Conservation (phyloP, 345 rosid species). For the Rhizophora mangle region DNA sequence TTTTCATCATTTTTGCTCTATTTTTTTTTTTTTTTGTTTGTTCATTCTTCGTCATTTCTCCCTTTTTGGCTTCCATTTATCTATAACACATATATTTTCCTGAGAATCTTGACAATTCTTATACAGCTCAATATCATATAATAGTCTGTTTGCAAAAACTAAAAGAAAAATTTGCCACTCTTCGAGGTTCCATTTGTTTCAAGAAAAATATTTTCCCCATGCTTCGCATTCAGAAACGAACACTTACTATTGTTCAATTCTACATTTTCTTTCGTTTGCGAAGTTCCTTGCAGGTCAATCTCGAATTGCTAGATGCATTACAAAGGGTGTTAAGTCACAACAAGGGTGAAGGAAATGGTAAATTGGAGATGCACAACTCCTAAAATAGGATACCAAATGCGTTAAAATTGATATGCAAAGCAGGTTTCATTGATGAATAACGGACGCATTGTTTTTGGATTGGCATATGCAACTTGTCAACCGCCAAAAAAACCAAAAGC, state of each 20-base stretch:
- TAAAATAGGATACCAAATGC: not conserved
- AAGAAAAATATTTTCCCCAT: too few species aligned
- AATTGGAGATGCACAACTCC: too few species aligned
- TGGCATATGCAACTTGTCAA: not conserved
- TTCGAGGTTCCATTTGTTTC: too few species aligned
- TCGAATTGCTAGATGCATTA: too few species aligned
- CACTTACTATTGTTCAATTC: not conserved
- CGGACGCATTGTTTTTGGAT: conserved; percentile 8
- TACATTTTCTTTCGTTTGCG: not conserved
- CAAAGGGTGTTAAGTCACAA: too few species aligned
- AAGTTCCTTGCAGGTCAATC: not conserved
- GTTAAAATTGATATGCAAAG: not conserved
- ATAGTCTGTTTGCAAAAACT: too few species aligned
- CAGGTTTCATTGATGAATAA: not conserved
- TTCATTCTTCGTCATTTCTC: not conserved
- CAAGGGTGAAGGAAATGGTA: too few species aligned
- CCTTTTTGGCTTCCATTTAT: not conserved
- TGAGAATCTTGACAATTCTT: too few species aligned
- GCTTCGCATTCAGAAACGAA: too few species aligned
- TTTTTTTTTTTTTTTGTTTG: not conserved
- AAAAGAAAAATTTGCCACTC: too few species aligned
- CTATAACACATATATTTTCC: not conserved
- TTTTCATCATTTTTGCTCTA: not conserved
- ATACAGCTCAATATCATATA: too few species aligned
- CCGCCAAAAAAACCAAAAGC: not conserved